Percentiles rank a stretch among this genome's conserved stretches.
These are phyloP conservation scores for Hygrophorus pudorinus DNA, from an alignment of 768 basidiomycete genomes.

Conservation along the genomic window DNA sequence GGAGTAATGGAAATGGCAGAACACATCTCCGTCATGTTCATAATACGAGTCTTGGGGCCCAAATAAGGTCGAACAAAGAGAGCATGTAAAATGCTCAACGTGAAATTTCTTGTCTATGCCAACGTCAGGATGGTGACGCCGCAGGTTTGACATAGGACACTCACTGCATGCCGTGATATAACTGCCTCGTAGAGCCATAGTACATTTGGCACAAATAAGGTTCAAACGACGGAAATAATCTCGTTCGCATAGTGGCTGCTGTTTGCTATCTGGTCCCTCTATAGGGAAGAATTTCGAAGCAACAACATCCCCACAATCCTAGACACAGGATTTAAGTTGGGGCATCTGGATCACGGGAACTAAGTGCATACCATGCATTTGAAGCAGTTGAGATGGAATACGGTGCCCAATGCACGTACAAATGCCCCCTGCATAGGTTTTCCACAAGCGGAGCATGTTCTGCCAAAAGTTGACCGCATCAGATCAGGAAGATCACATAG, in stretches of 20 bases:
- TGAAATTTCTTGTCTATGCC: slow-evolving; percentile 91
- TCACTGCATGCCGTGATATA: slow-evolving; percentile 99
- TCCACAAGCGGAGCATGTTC: slow-evolving; percentile 69
- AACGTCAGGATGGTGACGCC: slow-evolving; percentile 5
- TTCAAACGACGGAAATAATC: slow-evolving; percentile 96
- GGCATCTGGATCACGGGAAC: slow-evolving; percentile 1
- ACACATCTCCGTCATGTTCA: slow-evolving; percentile 96
- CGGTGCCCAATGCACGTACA: slow-evolving; percentile 87
- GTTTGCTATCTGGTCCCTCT: slow-evolving; percentile 81
- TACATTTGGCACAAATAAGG: slow-evolving; percentile 94
- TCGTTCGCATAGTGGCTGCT: slow-evolving; percentile 93
- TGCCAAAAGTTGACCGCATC: slow-evolving; percentile 22
- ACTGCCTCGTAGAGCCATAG: slow-evolving; percentile 87
- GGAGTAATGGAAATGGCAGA: slow-evolving; percentile 98
- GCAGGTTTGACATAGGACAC: slow-evolving; percentile 8
- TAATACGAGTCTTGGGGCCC: slow-evolving; percentile 99
- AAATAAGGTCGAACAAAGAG: slow-evolving; percentile 90
- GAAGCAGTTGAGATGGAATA: slow-evolving; percentile 97
- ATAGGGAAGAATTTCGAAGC: slow-evolving; percentile 99
- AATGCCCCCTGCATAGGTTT: slow-evolving; percentile 90
- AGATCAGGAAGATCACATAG: slow-evolving; percentile 18
- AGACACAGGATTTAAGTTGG: slow-evolving; percentile 8
- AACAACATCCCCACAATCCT: slow-evolving; percentile 96
- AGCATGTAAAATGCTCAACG: slow-evolving; percentile 99
- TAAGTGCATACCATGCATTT: slow-evolving; percentile 74